Evolutionary conservation across 805 yeast species (phyloP).

Genomic region (Lipomyces oligophaga): DNA sequence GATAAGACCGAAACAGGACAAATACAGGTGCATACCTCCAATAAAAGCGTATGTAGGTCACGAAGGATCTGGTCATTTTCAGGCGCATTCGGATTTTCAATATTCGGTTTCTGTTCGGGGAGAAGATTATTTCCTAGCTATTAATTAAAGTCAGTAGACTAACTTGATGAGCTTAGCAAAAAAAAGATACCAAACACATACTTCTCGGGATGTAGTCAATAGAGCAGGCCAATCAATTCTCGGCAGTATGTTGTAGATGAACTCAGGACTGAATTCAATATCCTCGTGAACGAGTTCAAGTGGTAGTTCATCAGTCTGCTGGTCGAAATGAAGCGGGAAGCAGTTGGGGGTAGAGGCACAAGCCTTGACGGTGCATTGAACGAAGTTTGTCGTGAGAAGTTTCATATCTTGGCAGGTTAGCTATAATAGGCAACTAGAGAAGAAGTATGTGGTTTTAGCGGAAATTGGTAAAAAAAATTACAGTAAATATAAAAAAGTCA

Average conservation of each 20-base stretch:
- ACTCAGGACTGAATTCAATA: conserved; percentile 76
- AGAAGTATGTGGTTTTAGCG: too few relatives aligned
- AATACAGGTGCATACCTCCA: conserved; percentile 48
- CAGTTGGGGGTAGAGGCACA: conserved; percentile 73
- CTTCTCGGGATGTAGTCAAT: conserved; percentile 68
- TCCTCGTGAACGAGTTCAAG: conserved; percentile 73
- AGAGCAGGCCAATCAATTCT: conserved; percentile 89
- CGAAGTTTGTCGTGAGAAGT: conserved; percentile 91
- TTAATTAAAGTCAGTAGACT: neutral
- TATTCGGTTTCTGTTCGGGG: conserved; percentile 39
- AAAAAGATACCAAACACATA: conserved; percentile 33
- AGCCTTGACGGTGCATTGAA: conserved; percentile 81
- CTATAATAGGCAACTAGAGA: too few relatives aligned
- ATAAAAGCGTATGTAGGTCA: conserved; percentile 71
- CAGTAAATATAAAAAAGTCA: too few relatives aligned
- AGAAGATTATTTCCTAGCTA: conserved; percentile 27
- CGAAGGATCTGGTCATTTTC: conserved; percentile 51
- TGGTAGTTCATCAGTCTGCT: conserved; percentile 30
- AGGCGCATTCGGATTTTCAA: conserved; percentile 48
- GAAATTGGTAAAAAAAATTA: too few relatives aligned
- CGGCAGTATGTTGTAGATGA: conserved; percentile 68
- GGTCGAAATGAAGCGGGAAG: conserved; percentile 73
- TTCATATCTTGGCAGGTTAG: conserved; percentile 59
- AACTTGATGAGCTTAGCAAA: neutral
- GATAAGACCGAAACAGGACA: neutral